Evolutionary conservation across 306 rosid genomes (phyloP).

Genomic region (Biancaea sappan): DNA sequence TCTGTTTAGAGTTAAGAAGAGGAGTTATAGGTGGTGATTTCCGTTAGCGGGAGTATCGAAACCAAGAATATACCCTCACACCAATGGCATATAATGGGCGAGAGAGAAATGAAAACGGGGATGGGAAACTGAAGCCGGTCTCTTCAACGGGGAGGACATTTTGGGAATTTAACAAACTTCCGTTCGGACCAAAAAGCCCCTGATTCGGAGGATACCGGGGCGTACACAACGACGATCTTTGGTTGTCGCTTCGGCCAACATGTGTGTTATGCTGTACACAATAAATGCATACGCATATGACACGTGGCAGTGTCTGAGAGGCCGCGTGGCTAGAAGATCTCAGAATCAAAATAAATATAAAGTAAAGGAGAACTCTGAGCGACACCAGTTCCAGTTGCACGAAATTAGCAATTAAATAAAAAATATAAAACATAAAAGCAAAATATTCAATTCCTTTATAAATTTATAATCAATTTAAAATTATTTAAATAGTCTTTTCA

Average conservation of each 20-base stretch:
- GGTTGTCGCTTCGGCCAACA: constrained; percentile 29
- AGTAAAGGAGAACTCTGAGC: no score
- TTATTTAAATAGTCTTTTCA: no score
- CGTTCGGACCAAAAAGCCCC: constrained; percentile 37
- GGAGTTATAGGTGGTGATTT: constrained; percentile 37
- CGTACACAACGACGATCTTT: constrained; percentile 25
- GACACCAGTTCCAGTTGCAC: no score
- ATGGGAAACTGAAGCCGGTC: constrained; percentile 12
- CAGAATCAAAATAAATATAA: no score
- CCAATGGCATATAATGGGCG: constrained; percentile 15
- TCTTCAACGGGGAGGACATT: constrained; percentile 36
- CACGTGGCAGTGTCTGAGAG: neutral
- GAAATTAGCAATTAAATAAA: no score
- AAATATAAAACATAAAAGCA: no score
- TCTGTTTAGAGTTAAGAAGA: constrained; percentile 23
- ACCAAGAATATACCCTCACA: constrained; percentile 60
- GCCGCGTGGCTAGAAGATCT: constrained; percentile 8
- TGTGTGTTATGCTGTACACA: neutral
- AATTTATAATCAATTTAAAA: no score
- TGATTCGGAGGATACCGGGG: constrained; percentile 10
- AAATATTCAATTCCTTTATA: no score
- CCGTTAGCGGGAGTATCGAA: constrained; percentile 47
- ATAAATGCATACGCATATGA: neutral
- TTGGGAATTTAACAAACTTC: constrained; percentile 16
- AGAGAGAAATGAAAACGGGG: neutral